Evolutionary conservation across 495 filamentous ascomycete genomes (phyloP).

Genomic region (Astrothelium macrocarpum): DNA sequence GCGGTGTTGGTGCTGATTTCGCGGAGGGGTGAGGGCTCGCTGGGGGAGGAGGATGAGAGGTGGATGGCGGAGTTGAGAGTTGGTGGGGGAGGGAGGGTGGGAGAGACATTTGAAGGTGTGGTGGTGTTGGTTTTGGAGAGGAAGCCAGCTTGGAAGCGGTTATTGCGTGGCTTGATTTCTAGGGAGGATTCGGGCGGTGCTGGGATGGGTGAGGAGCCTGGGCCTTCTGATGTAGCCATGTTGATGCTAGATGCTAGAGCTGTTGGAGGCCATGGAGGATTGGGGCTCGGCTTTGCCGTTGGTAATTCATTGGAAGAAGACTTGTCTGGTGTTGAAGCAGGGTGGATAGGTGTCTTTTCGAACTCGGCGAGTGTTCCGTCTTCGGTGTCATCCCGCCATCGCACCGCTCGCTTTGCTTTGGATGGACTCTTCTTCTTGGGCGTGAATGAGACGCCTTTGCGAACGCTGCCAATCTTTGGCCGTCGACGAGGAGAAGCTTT

Average conservation of each 20-base stretch:
- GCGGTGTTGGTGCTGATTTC: constrained; percentile 53
- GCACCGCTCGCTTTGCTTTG: constrained; percentile 64
- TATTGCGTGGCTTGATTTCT: constrained; percentile 42
- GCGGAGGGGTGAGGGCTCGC: constrained; percentile 56
- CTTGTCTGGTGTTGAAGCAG: constrained; percentile 40
- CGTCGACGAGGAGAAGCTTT: constrained; percentile 76
- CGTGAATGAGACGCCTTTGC: constrained; percentile 74
- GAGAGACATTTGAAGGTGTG: constrained; percentile 53
- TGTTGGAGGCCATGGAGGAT: not conserved
- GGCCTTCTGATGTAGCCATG: constrained; percentile 1
- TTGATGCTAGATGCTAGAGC: constrained; percentile 7
- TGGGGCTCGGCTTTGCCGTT: constrained; percentile 1
- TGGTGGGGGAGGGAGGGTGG: constrained; percentile 34
- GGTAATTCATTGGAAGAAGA: constrained; percentile 41
- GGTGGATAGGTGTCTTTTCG: constrained; percentile 71
- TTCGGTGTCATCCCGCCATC: constrained; percentile 90
- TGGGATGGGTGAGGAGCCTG: constrained; percentile 47
- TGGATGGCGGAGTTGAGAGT: constrained; percentile 12
- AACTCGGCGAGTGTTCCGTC: constrained; percentile 74
- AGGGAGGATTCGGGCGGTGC: constrained; percentile 40
- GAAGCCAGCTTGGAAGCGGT: constrained; percentile 85
- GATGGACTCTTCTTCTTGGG: constrained; percentile 64
- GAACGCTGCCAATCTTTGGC: constrained; percentile 50
- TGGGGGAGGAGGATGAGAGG: constrained; percentile 43
- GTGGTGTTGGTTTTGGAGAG: constrained; percentile 63